Evolutionary conservation across 805 yeast genomes (phyloP), one percentile per base, ranked within the genome.

Genomic region (Alloascoidea africana): DNA sequence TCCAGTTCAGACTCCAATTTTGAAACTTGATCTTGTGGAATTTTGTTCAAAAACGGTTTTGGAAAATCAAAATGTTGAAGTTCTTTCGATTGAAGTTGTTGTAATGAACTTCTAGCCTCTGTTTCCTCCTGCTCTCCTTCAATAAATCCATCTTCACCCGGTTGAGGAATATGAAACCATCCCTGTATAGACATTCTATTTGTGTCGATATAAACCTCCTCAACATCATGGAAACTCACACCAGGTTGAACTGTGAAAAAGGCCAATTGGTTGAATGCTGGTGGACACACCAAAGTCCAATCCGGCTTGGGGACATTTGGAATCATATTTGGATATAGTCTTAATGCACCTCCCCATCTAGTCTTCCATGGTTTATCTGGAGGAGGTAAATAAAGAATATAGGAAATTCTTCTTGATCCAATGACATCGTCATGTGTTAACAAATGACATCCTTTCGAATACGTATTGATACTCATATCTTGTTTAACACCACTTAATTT

Each of bases 101-200:
- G 85, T 43, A 86, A 66, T 0, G 95, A 83, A 33, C 85, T 73
- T 48, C 67, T 65, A 0, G 81, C 78, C 46, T 78, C 86, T 1
- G 82, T 75, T 27, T 63, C 71, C 49, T 78, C 89, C 54, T 84
- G 86, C 52, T 85, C 95, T 4, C 93, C 94, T 27, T 72, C 73
- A 14, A 75, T 68, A 50, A 56, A 89, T 0, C 96, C 97, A 23
- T 70, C 75, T 57, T 91, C 99, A 5, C 94, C 96, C 6, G 61
- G 62, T 54, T 91, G 97, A 3, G 99, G 99, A 38, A 87, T 83
- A 56, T 91, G 99, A 53, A 89, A 93, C 99, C 99, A 93, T 1
- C 99, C 99, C 51, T 91, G 96, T 42, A 91, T 84, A 0, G 95
- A 83, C 27, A 91, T 62, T 51, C 99, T 68, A 44, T 86, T 94